Percentiles rank a stretch among this genome's conserved stretches.
phyloP scores from a whole-genome alignment of 2,329 filamentous ascomycete species.

The Paraphoma chrysanthemicola region DNA sequence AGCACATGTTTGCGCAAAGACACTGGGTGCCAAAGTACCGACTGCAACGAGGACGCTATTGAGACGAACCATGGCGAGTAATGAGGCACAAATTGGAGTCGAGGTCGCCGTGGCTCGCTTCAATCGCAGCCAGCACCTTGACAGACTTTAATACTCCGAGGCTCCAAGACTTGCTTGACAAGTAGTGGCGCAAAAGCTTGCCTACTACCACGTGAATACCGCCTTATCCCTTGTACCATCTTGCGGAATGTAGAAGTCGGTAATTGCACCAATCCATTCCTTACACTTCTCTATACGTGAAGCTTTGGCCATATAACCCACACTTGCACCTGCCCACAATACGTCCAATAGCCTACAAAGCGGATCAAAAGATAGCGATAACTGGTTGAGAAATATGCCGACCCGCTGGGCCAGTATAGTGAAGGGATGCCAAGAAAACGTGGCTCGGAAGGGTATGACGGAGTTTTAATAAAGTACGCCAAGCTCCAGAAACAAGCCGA shows the following conservation, averaged over 20 bases:
- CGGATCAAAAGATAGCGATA: background rate
- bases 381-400: constrained; percentile 2
- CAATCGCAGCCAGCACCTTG: background rate
- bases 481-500: background rate
- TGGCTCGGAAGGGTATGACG: background rate
- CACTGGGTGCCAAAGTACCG: constrained; percentile 2
- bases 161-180: no score
- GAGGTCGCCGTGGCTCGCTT: no score
- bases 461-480: constrained; percentile 5
- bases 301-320: background rate
- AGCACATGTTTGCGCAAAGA: constrained; percentile 19
- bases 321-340: no score
- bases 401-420: background rate
- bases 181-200: no score
- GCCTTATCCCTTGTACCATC: no score
- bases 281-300: background rate
- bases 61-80: constrained; percentile 2
- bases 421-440: background rate
- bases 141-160: background rate
- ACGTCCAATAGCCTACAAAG: no score
- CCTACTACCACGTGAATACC: no score
- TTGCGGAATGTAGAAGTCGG: no score
- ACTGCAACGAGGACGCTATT: constrained; percentile 3
- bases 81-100: background rate
- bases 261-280: no score